Base-by-base conservation (phyloP, 495 filamentous ascomycete genomes). In the Tuber aestivum region DNA sequence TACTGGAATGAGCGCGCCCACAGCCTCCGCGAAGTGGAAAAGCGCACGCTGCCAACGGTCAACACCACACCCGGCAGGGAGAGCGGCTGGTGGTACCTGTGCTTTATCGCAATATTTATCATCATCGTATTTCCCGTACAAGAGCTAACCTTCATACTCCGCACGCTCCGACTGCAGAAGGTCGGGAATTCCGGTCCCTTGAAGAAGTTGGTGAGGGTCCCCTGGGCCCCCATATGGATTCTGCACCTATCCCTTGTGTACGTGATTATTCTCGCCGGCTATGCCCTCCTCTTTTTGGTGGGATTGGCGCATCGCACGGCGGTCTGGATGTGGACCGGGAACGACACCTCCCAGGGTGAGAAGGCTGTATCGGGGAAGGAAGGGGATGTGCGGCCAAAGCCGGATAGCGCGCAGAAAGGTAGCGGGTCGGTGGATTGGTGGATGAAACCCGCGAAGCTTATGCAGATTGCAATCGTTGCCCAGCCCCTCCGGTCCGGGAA, bases 81-180 rank as follows among this genome's bases (percentile, higher is more conserved):
- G 6, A 71, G 70, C 14, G 27, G 23, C 70, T 71, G 70, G 70
- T 71, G 70, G 70, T 71, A 71, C 41, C 41, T 35, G 70, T 44
- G 41, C 35, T 71, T 71, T 32, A 32, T 71, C 21, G 38, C n/a
- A 23, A 35, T 71, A 71, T 71, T 41, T 18, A 44, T 71, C 41
- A n/a, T 41, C 10, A 44, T 71, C 18, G 41, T 40, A 23, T 10
- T 71, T 71, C 70, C 70, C 9, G 70, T 71, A n/a, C 38, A 71
- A 44, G 38, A 71, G 70, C 70, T 71, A n/a, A 40, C 21, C 38
- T 71, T 71, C 18, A 65, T 65, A 65, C 32, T 65, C 27, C 56
- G 27, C 27, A 65, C 56, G 0, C 56, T 65, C 27, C 56, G 56
- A 5, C 27, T 14, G 14, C 56, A 65, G 27, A 16, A 35, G 27